phyloP scores from a whole-genome alignment of 345 rosid species.

The Lepidium aucheri region DNA sequence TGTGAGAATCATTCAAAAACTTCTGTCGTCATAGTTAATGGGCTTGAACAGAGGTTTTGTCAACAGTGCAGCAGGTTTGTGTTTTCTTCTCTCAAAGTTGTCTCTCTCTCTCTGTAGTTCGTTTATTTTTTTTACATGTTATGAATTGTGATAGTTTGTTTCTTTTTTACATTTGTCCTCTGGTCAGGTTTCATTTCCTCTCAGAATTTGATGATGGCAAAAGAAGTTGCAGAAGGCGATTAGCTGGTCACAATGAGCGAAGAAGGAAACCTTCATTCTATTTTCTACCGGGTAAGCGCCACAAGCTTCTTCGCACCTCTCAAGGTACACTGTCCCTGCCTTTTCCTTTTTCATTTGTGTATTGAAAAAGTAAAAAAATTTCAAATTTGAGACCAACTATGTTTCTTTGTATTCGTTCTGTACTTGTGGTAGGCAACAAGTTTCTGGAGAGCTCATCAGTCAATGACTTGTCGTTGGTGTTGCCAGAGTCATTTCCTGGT shows the following conservation, averaged over 20 bases:
- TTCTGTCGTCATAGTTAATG: constrained; percentile 54
- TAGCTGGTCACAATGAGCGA: constrained; percentile 81
- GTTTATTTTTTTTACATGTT: not conserved
- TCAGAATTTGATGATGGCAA: constrained; percentile 78
- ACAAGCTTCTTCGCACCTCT: constrained; percentile 37
- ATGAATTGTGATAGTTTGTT: not conserved
- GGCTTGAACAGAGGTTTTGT: constrained; percentile 73
- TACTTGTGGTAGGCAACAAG: constrained; percentile 27
- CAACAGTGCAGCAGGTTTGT: constrained; percentile 89
- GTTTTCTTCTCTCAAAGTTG: not conserved
- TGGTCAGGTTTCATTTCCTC: constrained; percentile 78
- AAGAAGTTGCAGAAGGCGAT: constrained; percentile 83
- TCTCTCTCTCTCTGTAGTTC: not conserved
- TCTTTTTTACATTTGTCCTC: not conserved
- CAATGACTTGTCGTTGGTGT: constrained; percentile 40
- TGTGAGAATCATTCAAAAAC: constrained; percentile 77
- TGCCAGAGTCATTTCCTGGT: constrained; percentile 44
- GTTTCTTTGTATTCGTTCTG: not conserved
- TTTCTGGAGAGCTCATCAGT: constrained; percentile 27
- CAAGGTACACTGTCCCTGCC: constrained; percentile 34
- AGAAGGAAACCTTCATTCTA: constrained; percentile 70
- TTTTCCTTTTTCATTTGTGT: not conserved
- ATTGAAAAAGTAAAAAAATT: not conserved
- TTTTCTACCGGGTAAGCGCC: constrained; percentile 33
- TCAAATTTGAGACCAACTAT: not conserved